Percentiles rank a stretch among this genome's conserved stretches.
Evolutionary conservation across 306 rosid genomes (phyloP).

Genomic region (Rubus parviflorus): DNA sequence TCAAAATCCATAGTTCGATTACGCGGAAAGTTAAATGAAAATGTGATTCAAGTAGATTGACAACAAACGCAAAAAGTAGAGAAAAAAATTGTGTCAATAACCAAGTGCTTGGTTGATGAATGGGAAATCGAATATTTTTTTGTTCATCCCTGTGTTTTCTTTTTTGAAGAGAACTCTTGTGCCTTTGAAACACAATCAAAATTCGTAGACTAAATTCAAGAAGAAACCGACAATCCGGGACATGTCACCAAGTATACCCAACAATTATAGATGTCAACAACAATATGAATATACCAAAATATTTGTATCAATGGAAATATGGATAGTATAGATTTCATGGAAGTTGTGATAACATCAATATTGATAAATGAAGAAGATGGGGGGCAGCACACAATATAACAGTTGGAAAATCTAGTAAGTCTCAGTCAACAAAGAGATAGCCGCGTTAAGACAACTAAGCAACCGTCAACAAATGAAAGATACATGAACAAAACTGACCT

Average conservation of each 20-base stretch:
- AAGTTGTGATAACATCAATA: neutral
- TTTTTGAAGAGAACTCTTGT: neutral
- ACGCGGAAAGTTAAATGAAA: neutral
- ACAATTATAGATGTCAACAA: neutral
- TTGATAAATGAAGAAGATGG: neutral
- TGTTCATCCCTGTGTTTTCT: neutral
- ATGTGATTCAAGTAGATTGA: neutral
- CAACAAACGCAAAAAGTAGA: neutral
- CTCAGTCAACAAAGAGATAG: neutral
- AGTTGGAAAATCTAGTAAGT: neutral
- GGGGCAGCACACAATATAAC: neutral
- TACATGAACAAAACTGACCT: conserved; percentile 41
- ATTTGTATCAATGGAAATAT: neutral
- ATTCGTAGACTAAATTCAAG: neutral
- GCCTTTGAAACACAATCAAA: neutral
- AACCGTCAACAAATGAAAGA: conserved; percentile 17
- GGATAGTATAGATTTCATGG: neutral
- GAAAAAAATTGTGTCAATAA: neutral
- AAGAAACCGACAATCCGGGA: neutral
- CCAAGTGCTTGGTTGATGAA: neutral
- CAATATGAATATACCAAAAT: neutral
- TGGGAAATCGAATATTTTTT: neutral
- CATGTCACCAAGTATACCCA: neutral
- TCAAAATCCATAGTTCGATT: neutral
- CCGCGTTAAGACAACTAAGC: neutral